Base-by-base conservation (phyloP, 371 early-diverging fungal species). In the Choanephora cucurbitarum region DNA sequence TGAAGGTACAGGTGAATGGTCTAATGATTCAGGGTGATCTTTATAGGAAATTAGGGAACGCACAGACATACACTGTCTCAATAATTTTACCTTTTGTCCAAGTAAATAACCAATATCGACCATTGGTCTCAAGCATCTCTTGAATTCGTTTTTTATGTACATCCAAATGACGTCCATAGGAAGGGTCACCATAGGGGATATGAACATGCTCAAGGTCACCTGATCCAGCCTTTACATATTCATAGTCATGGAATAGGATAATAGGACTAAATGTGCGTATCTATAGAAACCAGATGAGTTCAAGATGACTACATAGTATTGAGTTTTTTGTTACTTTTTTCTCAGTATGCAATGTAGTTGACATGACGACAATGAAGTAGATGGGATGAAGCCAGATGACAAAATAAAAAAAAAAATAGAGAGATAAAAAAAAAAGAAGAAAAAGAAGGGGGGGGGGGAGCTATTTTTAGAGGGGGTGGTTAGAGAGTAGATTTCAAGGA, bases 211-310 rank as follows among this genome's bases (percentile, higher is more conserved):
- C 47, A 22, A 58, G 56, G 31, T 70, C 67, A 60, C 71, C 71
- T 55, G 70, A 62, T 44, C 58, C 63, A 17, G 61, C 57, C 31
- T 68, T 58, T 48, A 68, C 62, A 55, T 61, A 71, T 44, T 71
- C 64, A 31, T 71, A 66, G 46, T 71, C 72, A 66, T 71, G 72
- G 40, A 67, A 71, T 22, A 71, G 46, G n/a, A 71, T 66, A 56
- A 71, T 62, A 57, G 72, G 72, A 51, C 68, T 71, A 34, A 71
- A 71, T 21, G 68, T 67, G 47, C 72, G 72, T 48, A 58, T 28
- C 28, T 28, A 28, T n/a, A 28, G 28, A 28, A 28, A 28, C 7
- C 3, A 28, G 28, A 5, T 28, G 28, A 28, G n/a, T 48, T 47
- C 47, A 48, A 55, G 48, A 42, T 40, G 32, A 31, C 41, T 47